Percentiles rank a stretch among this genome's conserved stretches.
phyloP scores from a whole-genome alignment of 768 basidiomycete species.

The Suillus hirtellus region DNA sequence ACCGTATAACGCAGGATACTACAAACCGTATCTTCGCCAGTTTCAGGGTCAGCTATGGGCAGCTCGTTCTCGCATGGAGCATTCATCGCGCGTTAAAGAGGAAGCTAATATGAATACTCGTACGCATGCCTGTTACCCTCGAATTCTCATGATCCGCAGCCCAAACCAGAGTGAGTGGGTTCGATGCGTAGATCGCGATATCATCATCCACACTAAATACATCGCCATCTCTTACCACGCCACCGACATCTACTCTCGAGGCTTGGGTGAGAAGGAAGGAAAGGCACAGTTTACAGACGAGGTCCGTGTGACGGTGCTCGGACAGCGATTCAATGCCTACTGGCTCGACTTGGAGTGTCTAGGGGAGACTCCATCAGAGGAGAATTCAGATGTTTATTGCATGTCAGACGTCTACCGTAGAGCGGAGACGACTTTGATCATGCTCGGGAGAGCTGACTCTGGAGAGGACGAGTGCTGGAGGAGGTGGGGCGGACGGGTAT shows the following conservation, averaged over 20 bases:
- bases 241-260: conserved; percentile 12
- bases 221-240: conserved; percentile 20
- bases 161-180: conserved; percentile 7
- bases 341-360: conserved; percentile 13
- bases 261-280: conserved; percentile 7
- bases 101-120: conserved; percentile 8
- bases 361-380: conserved; percentile 14
- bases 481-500: conserved; percentile 22
- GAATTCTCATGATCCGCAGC: conserved; percentile 12
- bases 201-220: conserved; percentile 13
- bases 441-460: conserved; percentile 9
- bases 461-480: conserved; percentile 15
- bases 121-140: conserved; percentile 18
- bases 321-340: neutral
- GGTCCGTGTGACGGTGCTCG: neutral
- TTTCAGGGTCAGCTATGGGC: conserved; percentile 23
- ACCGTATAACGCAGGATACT: conserved; percentile 2
- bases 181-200: neutral
- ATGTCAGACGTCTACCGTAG: conserved; percentile 21
- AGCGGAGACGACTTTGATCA: conserved; percentile 17
- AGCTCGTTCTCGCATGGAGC: conserved; percentile 20
- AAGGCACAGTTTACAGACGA: conserved; percentile 11
- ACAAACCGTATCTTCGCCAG: conserved; percentile 11
- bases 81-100: conserved; percentile 13
- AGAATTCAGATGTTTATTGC: conserved; percentile 20